These are phyloP conservation scores for Cryptosporidium ubiquitum DNA, from an alignment of 169 alveolate genomes.

Conservation along the genomic window DNA sequence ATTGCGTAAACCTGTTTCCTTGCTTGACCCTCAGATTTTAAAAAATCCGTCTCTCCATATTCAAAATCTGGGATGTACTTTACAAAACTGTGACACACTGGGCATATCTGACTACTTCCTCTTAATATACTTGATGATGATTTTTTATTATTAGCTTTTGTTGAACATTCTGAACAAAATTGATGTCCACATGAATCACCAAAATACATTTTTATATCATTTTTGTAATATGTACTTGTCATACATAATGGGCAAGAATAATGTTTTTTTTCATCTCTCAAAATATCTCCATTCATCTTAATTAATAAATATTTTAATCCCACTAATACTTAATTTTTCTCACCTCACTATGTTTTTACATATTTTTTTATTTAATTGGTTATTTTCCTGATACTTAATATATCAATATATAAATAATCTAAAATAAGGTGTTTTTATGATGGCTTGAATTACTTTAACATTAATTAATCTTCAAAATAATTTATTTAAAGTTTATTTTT, in stretches of 20 bases:
- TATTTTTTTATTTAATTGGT: background rate
- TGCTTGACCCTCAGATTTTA: conserved; percentile 12
- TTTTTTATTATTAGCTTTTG: conserved; percentile 10
- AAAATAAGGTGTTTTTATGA: too few relatives aligned
- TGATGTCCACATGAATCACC: conserved; percentile 73
- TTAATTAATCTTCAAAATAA: background rate
- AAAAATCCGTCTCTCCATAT: conserved; percentile 54
- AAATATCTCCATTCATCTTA: background rate
- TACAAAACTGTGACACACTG: conserved; percentile 52
- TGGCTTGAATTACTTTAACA: too few relatives aligned
- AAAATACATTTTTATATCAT: conserved; percentile 33
- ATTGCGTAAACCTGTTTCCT: conserved; percentile 57
- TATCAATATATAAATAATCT: too few relatives aligned
- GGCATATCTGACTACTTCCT: conserved; percentile 18
- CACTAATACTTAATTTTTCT: too few relatives aligned
- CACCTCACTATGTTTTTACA: background rate
- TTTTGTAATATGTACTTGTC: conserved; percentile 19
- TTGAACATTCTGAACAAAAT: conserved; percentile 62
- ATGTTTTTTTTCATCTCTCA: background rate
- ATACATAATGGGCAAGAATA: conserved; percentile 54
- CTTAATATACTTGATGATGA: background rate
- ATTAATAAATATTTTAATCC: background rate
- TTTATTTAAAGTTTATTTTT: too few relatives aligned
- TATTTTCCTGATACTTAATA: background rate
- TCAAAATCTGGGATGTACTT: conserved; percentile 36